Base-by-base conservation (phyloP, 2,329 filamentous ascomycete species). In the Capronia americana region DNA sequence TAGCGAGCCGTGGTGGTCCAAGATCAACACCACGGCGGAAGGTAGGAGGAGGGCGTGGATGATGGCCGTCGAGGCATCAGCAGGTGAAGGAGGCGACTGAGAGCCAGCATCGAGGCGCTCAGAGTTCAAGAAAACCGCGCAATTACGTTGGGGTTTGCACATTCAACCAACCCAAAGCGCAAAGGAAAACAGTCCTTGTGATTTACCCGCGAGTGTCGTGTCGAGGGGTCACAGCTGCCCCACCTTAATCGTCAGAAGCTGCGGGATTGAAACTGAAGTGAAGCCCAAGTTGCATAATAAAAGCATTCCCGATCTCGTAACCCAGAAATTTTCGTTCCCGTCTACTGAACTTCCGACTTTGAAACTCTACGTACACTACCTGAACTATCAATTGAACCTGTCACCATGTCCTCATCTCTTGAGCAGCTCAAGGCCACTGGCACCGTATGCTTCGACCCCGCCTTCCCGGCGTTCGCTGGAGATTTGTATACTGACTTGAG, bases 381-480 rank as follows among this genome's bases (percentile, higher is more conserved):
- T 51, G n/a, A 51, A 51, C n/a, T 20, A 11, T 11, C 14, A 51
- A 26, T 26, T 44, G 38, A 26, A 53, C 20, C 41, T 23, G 20
- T 24, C 57, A 80, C 63, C 72, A 97, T 97, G 93, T 83, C 92
- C 82, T 90, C 84, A 82, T 92, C 93, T 82, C 91, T 99, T 76
- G 95, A 98, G 76, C 93, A 98, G 85, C 88, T 99, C 81, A 99
- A 99, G 88, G 89, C 92, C 85, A 82, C 90, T 79, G 95, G 95
- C 90, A 99, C 95, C 78, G 93, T 96, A 87, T 83, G 92, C 91
- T 70, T 51, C 57, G 32, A 48, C 53, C 58, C 54, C 60, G 34
- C 64, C 24, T 58, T 59, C 51, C 65, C 58, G 5, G 66, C 58
- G 64, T 34, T 63, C 46, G 51, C 66, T 26, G 56, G 30, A 38